These are phyloP conservation scores for Mycena chlorophos DNA, from an alignment of 768 basidiomycete species.

Conservation along the genomic window DNA sequence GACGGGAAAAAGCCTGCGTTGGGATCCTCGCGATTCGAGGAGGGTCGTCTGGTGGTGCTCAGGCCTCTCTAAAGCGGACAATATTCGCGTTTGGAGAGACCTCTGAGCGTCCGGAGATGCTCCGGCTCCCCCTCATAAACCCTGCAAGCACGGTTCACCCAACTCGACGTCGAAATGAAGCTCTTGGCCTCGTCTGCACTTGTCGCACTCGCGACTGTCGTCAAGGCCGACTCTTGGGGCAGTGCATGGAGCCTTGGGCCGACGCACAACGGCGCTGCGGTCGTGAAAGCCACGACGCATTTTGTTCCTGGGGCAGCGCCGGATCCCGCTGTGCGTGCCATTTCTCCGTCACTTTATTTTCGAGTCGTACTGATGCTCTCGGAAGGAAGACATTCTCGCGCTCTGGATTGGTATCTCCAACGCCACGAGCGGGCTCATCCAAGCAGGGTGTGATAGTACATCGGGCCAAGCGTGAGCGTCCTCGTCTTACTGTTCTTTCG, in stretches of 20 bases:
- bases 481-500: neutral
- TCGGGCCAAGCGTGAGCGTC: neutral
- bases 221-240: conserved; percentile 6
- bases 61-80: too few relatives aligned
- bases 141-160: too few relatives aligned
- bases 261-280: neutral
- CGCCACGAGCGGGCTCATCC: conserved; percentile 16
- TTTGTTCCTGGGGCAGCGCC: neutral
- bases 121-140: too few relatives aligned
- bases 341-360: neutral
- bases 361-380: neutral
- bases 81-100: too few relatives aligned
- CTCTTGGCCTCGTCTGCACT: too few relatives aligned
- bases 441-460: conserved; percentile 5
- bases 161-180: too few relatives aligned
- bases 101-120: too few relatives aligned
- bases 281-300: neutral
- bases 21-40: too few relatives aligned
- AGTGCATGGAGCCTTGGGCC: conserved; percentile 1
- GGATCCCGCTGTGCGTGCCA: neutral
- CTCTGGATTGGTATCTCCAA: conserved; percentile 15
- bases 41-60: too few relatives aligned
- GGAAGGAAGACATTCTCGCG: neutral
- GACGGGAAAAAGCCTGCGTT: too few relatives aligned
- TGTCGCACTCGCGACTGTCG: neutral